Conservation (phyloP, 768 basidiomycete species). For the Leucosporidium creatinivorum region DNA sequence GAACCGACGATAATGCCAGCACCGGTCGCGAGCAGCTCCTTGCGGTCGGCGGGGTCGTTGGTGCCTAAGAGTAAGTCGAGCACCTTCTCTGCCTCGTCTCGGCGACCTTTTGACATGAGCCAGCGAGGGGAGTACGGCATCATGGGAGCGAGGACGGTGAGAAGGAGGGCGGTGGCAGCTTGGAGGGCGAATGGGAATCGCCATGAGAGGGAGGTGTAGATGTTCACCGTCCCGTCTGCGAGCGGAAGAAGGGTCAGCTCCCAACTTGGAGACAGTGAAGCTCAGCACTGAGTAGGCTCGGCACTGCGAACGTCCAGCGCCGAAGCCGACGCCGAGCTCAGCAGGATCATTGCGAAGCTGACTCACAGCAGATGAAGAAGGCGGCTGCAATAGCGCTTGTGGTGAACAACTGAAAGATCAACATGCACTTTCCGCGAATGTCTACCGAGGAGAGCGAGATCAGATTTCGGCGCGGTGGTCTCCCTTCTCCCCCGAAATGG, state of each 20-base stretch:
- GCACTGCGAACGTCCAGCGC: too few relatives aligned
- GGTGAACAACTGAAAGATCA: conserved; percentile 47
- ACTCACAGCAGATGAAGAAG: conserved; percentile 32
- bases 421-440: conserved; percentile 46
- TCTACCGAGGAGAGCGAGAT: conserved; percentile 45
- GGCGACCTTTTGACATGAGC: conserved; percentile 43
- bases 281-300: neutral
- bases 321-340: too few relatives aligned
- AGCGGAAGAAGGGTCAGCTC: neutral
- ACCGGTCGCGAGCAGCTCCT: conserved; percentile 5
- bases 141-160: conserved; percentile 41
- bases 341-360: too few relatives aligned
- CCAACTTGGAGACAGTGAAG: too few relatives aligned
- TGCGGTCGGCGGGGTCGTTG: conserved; percentile 39
- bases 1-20: neutral
- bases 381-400: conserved; percentile 45
- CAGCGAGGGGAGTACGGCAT: conserved; percentile 47
- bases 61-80: conserved; percentile 36
- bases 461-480: conserved; percentile 39
- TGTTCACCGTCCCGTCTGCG: conserved; percentile 36
- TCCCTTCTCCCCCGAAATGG: neutral
- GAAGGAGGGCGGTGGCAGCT: conserved; percentile 6
- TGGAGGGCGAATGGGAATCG: conserved; percentile 42
- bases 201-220: conserved; percentile 43
- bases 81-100: conserved; percentile 40